These are phyloP conservation scores for Penicillium occitanis DNA, from an alignment of 2,329 filamentous ascomycete species.

Conservation along the genomic window DNA sequence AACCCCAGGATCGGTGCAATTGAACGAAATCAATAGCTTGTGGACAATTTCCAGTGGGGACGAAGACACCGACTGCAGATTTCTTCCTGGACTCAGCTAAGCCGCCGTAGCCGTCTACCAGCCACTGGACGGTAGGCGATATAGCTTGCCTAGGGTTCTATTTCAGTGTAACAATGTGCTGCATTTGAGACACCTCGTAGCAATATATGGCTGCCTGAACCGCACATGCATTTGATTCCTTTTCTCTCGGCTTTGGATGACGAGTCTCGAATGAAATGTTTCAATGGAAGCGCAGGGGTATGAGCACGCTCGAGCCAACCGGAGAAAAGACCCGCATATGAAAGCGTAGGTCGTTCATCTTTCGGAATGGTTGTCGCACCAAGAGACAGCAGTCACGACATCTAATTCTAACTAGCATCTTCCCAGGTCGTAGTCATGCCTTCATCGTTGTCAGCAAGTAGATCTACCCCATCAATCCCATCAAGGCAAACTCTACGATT, in stretches of 20 bases:
- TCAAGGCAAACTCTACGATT: background rate
- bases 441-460: background rate
- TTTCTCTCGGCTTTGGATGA: background rate
- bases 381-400: background rate
- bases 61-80: background rate
- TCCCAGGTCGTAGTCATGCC: background rate
- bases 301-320: background rate
- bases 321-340: background rate
- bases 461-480: background rate
- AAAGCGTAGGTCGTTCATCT: background rate
- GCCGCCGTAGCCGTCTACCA: background rate
- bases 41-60: background rate
- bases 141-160: background rate
- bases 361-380: background rate
- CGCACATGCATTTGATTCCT: background rate
- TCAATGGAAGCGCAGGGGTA: background rate
- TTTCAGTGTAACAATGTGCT: background rate
- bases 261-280: background rate
- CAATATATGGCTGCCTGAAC: slow-evolving; percentile 3
- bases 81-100: slow-evolving; percentile 1
- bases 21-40: background rate
- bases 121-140: background rate
- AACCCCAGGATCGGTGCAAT: background rate
- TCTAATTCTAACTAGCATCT: background rate
- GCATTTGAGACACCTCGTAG: background rate